A percentile compares a stretch with the other conserved stretches of the same genome.
These are phyloP conservation scores for Picocystis salinarum DNA, from an alignment of 139 green algal genomes.

Conservation along the genomic window DNA sequence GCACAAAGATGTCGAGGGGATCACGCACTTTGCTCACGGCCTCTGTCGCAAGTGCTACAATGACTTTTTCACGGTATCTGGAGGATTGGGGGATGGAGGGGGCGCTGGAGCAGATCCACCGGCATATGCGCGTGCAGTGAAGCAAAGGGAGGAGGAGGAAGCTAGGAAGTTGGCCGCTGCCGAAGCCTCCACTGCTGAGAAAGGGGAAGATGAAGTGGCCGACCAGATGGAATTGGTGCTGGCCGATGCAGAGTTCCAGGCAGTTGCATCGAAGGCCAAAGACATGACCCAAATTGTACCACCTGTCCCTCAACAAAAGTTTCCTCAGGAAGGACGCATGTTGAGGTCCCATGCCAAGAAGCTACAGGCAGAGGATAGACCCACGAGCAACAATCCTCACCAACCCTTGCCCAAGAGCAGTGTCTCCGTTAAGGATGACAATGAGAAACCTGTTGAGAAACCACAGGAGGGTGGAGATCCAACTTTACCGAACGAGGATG, in stretches of 20 bases:
- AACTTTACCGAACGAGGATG: conserved; percentile 1
- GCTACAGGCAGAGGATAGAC: too few relatives aligned
- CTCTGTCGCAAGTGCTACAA: conserved; percentile 40
- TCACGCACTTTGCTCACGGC: conserved; percentile 27
- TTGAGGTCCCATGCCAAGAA: too few relatives aligned
- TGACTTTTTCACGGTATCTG: conserved; percentile 28
- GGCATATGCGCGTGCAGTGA: conserved; percentile 19
- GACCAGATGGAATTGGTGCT: too few relatives aligned
- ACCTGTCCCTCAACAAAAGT: too few relatives aligned
- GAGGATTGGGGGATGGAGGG: conserved; percentile 24
- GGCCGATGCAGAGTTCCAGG: too few relatives aligned
- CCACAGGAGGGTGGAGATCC: conserved; percentile 2
- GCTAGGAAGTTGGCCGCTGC: not conserved
- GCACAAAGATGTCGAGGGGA: conserved; percentile 5
- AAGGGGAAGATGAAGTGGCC: conserved; percentile 14
- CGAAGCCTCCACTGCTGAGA: not conserved
- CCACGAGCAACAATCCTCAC: too few relatives aligned
- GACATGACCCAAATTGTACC: too few relatives aligned
- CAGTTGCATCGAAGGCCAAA: too few relatives aligned
- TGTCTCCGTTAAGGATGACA: not conserved
- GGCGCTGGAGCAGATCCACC: conserved; percentile 23
- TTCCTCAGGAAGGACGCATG: too few relatives aligned
- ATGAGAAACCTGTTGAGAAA: not conserved
- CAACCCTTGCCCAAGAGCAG: too few relatives aligned
- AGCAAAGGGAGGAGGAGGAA: conserved; percentile 3